Evolutionary conservation across 2,329 filamentous ascomycete species (phyloP).

Genomic region (Aureobasidium namibiae): DNA sequence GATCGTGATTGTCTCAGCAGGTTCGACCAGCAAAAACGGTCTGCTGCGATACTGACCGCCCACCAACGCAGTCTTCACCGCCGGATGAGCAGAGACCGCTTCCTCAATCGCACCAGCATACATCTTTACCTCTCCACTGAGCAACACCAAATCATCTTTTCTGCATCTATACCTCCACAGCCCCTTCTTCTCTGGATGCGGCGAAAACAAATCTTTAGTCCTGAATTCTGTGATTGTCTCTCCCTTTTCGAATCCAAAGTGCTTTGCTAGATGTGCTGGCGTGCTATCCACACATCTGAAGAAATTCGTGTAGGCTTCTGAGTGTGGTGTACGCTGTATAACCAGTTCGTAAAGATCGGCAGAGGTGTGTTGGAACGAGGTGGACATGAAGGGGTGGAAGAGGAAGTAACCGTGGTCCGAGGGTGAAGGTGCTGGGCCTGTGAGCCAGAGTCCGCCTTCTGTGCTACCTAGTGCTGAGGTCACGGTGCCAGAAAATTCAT

Average conservation of each 20-base stretch:
- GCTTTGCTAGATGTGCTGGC: not conserved
- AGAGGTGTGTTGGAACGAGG: conserved; percentile 2
- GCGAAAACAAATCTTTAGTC: conserved; percentile 10
- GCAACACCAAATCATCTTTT: conserved; percentile 6
- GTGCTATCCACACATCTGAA: conserved; percentile 2
- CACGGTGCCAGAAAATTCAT: not conserved
- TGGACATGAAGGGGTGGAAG: conserved; percentile 5
- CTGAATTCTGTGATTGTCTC: not conserved
- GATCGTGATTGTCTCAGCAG: not conserved
- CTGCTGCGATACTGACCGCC: conserved; percentile 1
- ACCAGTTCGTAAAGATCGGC: conserved; percentile 12
- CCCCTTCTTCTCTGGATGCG: not conserved
- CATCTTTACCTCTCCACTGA: conserved; percentile 12
- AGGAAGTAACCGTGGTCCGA: conserved; percentile 6
- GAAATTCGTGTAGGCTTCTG: conserved; percentile 3
- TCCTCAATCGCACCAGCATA: conserved; percentile 10
- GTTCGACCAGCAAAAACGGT: conserved; percentile 12
- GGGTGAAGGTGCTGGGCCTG: not conserved
- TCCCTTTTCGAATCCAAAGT: not conserved
- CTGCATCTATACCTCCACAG: conserved; percentile 9
- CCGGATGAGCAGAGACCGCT: not conserved
- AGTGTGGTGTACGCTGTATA: not conserved
- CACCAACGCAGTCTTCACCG: not conserved
- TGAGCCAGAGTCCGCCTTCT: conserved; percentile 12
- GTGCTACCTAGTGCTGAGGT: conserved; percentile 7